Evolutionary conservation across 2,329 filamentous ascomycete genomes (phyloP), one percentile per base, ranked within the genome.

Genomic region (Calonectria pseudoreteaudii): DNA sequence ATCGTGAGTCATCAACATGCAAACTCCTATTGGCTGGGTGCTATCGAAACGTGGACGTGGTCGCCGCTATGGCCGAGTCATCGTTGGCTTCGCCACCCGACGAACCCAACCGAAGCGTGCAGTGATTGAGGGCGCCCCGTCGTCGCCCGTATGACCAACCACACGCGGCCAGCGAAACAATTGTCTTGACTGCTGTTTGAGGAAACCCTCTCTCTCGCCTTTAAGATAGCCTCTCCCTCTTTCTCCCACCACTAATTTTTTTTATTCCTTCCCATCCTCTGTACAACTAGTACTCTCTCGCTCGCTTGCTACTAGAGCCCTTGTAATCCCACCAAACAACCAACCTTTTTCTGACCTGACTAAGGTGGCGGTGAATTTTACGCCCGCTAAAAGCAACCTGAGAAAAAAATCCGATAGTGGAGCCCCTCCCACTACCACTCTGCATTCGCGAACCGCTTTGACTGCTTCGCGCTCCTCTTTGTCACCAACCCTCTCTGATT

Each of bases 361-460:
- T 50, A 50, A 50, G 66, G 66, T 69, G 66, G 52, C 67, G 56
- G 56, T 70, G 67, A 70, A 70, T 64, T 70, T 70, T 44, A 38
- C 47, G 36, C 53, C 53, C 53, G 53, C 67, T 64, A 36, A 52
- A 70, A n/a, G 58, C 38, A 64, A 53, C 31, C 65, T 38, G 66
- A 68, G 44, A 56, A 66, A 62, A 69, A 69, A 76, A 68, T n/a
- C 68, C 58, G 28, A 49, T 62, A 78, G 78, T 77, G 78, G 78
- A 68, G 38, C 75, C 62, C 64, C 49, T 41, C 53, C 71, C 53
- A 44, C 41, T 58, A 36, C 52, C 28, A 56, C 53, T n/a, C 49
- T 52, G 26, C 66, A 53, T 62, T 71, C 74, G 53, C 75, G 58
- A 70, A 64, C 70, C 72, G 67, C 72, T 69, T 38, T 68, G 47